Conservation (phyloP, 225 moss, liverwort and hornwort genomes). For the Rhytidiadelphus loreus region DNA sequence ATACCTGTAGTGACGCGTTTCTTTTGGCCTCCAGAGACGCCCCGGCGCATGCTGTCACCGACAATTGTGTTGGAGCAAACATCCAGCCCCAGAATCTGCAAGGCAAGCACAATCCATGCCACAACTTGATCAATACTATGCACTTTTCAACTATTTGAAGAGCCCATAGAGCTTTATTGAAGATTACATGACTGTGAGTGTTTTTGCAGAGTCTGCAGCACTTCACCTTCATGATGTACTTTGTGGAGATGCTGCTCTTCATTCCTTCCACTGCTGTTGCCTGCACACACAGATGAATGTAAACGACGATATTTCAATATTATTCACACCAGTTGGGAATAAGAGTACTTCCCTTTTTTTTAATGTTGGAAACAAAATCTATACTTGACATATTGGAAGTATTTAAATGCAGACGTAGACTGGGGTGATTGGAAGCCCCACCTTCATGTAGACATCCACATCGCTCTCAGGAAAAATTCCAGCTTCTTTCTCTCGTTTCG, state of each 20-base stretch:
- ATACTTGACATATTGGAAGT: background rate
- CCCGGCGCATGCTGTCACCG: conserved; percentile 39
- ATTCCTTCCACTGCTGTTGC: conserved; percentile 39
- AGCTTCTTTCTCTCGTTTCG: conserved; percentile 54
- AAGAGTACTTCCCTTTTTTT: background rate
- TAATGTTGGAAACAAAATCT: background rate
- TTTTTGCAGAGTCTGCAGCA: background rate
- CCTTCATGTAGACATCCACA: conserved; percentile 71
- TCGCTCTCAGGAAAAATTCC: conserved; percentile 66
- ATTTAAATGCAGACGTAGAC: background rate
- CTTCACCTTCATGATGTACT: conserved; percentile 58
- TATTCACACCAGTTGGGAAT: background rate
- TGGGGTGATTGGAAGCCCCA: background rate
- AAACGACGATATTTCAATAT: background rate
- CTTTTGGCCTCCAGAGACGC: conserved; percentile 52
- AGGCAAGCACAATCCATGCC: background rate
- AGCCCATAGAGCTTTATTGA: too few species aligned
- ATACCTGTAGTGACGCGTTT: conserved; percentile 48
- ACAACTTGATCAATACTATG: background rate
- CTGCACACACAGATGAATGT: conserved; percentile 8
- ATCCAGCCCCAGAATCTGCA: conserved; percentile 36
- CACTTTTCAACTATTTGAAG: background rate
- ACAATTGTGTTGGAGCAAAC: conserved; percentile 23
- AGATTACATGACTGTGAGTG: background rate
- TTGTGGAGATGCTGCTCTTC: conserved; percentile 47